Evolutionary conservation across 768 basidiomycete species (phyloP).

Genomic region (Phylloporus sp.): DNA sequence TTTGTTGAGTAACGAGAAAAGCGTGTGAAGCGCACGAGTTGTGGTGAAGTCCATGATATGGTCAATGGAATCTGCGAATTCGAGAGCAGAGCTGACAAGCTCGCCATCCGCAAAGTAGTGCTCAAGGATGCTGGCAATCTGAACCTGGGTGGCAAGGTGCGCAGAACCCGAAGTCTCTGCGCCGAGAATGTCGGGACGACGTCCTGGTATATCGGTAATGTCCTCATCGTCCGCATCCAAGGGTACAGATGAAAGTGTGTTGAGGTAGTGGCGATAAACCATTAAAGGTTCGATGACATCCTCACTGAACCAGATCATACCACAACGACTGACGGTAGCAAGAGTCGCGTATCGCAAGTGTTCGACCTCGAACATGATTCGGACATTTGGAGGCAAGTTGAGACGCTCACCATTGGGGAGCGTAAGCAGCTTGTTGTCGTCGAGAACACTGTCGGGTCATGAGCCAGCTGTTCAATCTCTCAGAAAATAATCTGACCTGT

Average conservation of each 20-base stretch:
- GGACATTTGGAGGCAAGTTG: conserved; percentile 92
- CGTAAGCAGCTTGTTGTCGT: conserved; percentile 97
- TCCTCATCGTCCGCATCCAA: conserved; percentile 92
- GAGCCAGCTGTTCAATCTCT: neutral
- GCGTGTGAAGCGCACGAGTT: conserved; percentile 88
- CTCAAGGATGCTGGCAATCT: conserved; percentile 70
- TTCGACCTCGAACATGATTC: conserved; percentile 99
- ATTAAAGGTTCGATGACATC: conserved; percentile 88
- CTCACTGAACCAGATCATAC: conserved; percentile 99
- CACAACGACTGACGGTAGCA: conserved; percentile 98
- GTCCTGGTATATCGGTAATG: conserved; percentile 53
- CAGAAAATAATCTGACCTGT: conserved; percentile 60
- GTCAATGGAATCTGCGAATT: conserved; percentile 78
- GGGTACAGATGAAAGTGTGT: conserved; percentile 66
- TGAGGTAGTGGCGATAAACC: conserved; percentile 88
- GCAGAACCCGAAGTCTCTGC: conserved; percentile 51
- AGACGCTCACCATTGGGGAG: conserved; percentile 98
- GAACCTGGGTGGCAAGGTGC: conserved; percentile 71
- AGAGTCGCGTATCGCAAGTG: conserved; percentile 95
- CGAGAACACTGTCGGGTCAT: conserved; percentile 69
- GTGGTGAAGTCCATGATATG: conserved; percentile 99
- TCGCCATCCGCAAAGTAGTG: conserved; percentile 81
- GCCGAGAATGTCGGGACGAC: conserved; percentile 46
- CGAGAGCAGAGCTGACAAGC: conserved; percentile 74
- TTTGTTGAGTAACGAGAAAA: conserved; percentile 97